Percentiles rank a stretch among this genome's conserved stretches.
Evolutionary conservation across 2,329 filamentous ascomycete genomes (phyloP).

Genomic region (Cercospora janseana): DNA sequence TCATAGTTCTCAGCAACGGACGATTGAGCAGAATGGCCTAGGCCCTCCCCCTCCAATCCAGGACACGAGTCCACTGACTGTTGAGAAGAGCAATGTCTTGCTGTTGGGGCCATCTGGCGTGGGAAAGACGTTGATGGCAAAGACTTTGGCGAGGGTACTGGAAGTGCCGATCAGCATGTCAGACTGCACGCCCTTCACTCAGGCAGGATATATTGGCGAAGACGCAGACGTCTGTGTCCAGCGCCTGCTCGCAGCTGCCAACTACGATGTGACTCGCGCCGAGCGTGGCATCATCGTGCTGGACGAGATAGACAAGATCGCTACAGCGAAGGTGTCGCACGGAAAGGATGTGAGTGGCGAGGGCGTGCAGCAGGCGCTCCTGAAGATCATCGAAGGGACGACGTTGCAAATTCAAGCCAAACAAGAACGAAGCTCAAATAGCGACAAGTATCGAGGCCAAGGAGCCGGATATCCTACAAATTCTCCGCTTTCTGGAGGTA

Average conservation of each 20-base stretch:
- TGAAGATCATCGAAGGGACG: constrained; percentile 95
- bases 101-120: constrained; percentile 90
- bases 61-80: constrained; percentile 63
- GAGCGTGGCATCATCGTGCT: constrained; percentile 93
- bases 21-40: constrained; percentile 17
- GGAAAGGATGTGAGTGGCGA: constrained; percentile 94
- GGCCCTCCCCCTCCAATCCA: constrained; percentile 44
- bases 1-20: constrained; percentile 19
- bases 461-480: constrained; percentile 37
- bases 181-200: constrained; percentile 93
- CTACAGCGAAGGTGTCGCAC: constrained; percentile 79
- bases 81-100: constrained; percentile 94
- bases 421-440: constrained; percentile 55
- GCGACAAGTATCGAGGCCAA: constrained; percentile 19
- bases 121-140: constrained; percentile 93
- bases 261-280: constrained; percentile 79
- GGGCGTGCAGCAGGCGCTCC: constrained; percentile 89
- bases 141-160: constrained; percentile 86
- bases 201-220: constrained; percentile 95
- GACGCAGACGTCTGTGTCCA: constrained; percentile 97
- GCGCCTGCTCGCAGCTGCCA: constrained; percentile 80
- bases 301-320: constrained; percentile 97
- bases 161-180: constrained; percentile 94
- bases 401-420: constrained; percentile 91
- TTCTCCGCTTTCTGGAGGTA: constrained; percentile 40